These are phyloP conservation scores for Xylaria sp. DNA, from an alignment of 2,329 filamentous ascomycete genomes.

Conservation along the genomic window DNA sequence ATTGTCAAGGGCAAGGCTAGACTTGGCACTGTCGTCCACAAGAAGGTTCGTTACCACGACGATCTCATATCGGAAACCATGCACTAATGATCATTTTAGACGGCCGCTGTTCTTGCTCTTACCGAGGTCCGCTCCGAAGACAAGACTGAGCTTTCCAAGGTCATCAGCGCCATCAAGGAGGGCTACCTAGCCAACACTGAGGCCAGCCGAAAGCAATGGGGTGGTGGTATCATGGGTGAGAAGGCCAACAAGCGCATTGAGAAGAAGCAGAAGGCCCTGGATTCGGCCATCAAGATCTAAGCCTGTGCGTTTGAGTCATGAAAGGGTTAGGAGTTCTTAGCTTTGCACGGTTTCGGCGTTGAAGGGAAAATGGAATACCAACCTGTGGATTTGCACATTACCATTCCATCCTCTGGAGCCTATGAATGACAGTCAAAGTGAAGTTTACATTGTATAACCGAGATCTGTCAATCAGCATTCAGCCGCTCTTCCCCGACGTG, in stretches of 20 bases:
- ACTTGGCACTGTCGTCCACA: slow-evolving; percentile 98
- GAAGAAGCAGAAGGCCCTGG: slow-evolving; percentile 95
- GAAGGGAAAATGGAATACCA: slow-evolving; percentile 54
- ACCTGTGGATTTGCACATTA: slow-evolving; percentile 51
- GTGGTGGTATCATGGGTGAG: slow-evolving; percentile 98
- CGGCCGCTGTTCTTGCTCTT: slow-evolving; percentile 92
- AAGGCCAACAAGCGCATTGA: slow-evolving; percentile 83
- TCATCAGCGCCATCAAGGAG: slow-evolving; percentile 96
- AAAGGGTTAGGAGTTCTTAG: slow-evolving; percentile 50
- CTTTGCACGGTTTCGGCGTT: slow-evolving; percentile 53
- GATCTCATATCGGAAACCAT: not conserved
- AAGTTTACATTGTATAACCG: slow-evolving; percentile 39
- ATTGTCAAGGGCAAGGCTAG: slow-evolving; percentile 99
- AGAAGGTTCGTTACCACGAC: slow-evolving; percentile 75
- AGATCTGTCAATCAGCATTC: slow-evolving; percentile 8
- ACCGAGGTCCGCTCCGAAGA: slow-evolving; percentile 98
- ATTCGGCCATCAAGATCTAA: slow-evolving; percentile 98
- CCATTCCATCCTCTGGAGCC: slow-evolving; percentile 46
- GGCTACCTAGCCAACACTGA: slow-evolving; percentile 97
- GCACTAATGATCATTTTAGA: slow-evolving; percentile 68
- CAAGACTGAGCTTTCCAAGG: slow-evolving; percentile 97
- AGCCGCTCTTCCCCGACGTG: slow-evolving; percentile 10
- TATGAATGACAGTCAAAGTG: slow-evolving; percentile 47
- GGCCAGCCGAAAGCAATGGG: slow-evolving; percentile 92
- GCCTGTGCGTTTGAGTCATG: slow-evolving; percentile 43